Percentiles rank a stretch among this genome's conserved stretches.
phyloP scores from a whole-genome alignment of 2,329 filamentous ascomycete genomes.

The Nigrograna mackinnonii region DNA sequence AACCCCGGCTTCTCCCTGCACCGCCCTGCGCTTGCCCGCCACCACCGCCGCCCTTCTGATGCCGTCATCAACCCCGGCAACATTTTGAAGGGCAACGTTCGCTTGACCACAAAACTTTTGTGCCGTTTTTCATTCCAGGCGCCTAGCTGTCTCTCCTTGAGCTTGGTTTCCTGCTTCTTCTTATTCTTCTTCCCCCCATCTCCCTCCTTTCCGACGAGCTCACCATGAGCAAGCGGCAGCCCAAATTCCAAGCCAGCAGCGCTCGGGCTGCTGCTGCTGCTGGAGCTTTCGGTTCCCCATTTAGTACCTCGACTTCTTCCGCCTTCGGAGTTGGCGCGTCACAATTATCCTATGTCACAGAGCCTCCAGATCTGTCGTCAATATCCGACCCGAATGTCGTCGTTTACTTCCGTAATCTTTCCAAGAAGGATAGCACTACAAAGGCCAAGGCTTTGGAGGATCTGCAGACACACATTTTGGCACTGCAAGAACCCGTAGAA shows the following conservation, averaged over 20 bases:
- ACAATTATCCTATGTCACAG: conserved; percentile 82
- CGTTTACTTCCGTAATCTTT: conserved; percentile 88
- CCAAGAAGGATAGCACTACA: conserved; percentile 91
- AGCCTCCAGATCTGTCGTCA: conserved; percentile 77
- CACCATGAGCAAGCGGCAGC: conserved; percentile 62
- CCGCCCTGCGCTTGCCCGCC: background rate
- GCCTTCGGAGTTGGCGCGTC: conserved; percentile 56
- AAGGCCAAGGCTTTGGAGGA: conserved; percentile 91
- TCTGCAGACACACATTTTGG: conserved; percentile 67
- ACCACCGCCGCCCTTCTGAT: conserved; percentile 8
- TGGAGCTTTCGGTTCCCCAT: conserved; percentile 42
- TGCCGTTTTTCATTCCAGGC: background rate
- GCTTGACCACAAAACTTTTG: conserved; percentile 3
- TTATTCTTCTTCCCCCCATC: conserved; percentile 1
- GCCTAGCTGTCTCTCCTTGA: conserved; percentile 4
- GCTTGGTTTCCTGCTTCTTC: conserved; percentile 5
- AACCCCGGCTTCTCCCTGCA: too few species aligned
- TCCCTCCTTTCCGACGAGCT: conserved; percentile 2
- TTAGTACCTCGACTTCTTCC: conserved; percentile 38
- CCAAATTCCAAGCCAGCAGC: conserved; percentile 67
- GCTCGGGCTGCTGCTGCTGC: conserved; percentile 60
- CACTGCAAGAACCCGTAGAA: conserved; percentile 67
- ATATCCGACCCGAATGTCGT: conserved; percentile 81
- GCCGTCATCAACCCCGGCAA: conserved; percentile 5
- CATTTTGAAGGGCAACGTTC: conserved; percentile 1